A percentile compares a stretch with the other conserved stretches of the same genome.
These are phyloP conservation scores for Penicillium turbatum DNA, from an alignment of 495 filamentous ascomycete genomes.

Conservation along the genomic window DNA sequence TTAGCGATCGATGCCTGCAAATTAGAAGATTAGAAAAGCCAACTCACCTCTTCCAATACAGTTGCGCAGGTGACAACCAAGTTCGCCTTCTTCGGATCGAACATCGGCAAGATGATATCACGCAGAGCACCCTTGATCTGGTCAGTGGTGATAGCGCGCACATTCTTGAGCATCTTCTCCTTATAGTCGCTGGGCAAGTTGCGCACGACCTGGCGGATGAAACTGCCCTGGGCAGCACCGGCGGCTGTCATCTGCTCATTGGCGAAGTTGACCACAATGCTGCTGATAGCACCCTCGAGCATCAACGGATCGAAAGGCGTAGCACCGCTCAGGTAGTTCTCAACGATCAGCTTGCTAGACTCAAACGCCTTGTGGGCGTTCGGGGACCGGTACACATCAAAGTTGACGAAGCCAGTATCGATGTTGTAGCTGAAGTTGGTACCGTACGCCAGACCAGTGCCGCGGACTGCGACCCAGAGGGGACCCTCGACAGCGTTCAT, in stretches of 20 bases:
- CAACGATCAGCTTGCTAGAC: constrained; percentile 69
- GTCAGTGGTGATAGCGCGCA: constrained; percentile 69
- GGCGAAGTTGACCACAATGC: constrained; percentile 77
- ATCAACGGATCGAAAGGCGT: constrained; percentile 70
- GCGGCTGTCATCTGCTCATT: constrained; percentile 82
- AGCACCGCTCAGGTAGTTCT: constrained; percentile 57
- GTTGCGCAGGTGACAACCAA: constrained; percentile 85
- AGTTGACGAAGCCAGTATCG: constrained; percentile 73
- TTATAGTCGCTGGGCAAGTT: constrained; percentile 76
- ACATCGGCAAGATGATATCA: constrained; percentile 72
- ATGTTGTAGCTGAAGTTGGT: constrained; percentile 68
- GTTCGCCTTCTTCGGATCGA: constrained; percentile 71
- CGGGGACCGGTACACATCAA: constrained; percentile 82
- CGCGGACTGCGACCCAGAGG: constrained; percentile 86
- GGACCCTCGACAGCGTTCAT: constrained; percentile 93
- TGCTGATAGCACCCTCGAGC: constrained; percentile 85
- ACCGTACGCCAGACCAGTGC: constrained; percentile 88
- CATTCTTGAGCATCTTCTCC: constrained; percentile 66
- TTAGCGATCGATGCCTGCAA: constrained; percentile 3
- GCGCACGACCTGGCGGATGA: constrained; percentile 73
- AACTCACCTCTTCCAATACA: constrained; percentile 74
- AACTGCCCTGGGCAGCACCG: constrained; percentile 73
- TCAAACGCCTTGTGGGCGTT: constrained; percentile 83
- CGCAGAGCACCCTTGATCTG: constrained; percentile 72
- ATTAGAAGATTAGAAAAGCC: background rate